phyloP scores from a whole-genome alignment of 169 alveolate species.

The Besnoitia besnoiti region DNA sequence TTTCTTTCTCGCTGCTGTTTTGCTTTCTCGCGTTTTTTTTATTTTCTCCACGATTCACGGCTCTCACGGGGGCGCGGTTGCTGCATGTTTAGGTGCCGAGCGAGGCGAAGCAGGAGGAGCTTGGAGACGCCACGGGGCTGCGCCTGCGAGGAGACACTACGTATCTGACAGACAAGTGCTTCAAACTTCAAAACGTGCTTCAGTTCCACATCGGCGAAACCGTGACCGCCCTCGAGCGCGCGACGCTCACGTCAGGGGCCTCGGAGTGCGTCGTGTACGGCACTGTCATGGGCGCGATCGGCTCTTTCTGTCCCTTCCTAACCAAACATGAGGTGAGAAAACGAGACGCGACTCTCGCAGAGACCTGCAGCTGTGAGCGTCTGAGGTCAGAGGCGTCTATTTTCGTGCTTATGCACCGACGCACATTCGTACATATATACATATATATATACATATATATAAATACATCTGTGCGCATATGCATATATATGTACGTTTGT shows the following conservation, averaged over 20 bases:
- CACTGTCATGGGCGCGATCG: constrained; percentile 96
- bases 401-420: too few relatives aligned
- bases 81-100: constrained; percentile 58
- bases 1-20: not conserved
- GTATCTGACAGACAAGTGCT: constrained; percentile 54
- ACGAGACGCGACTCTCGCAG: too few relatives aligned
- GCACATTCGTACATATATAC: too few relatives aligned
- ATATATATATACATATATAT: constrained; percentile 3
- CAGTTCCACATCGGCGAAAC: constrained; percentile 98
- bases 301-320: constrained; percentile 94
- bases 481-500: not conserved
- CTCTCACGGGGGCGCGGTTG: not conserved
- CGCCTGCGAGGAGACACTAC: constrained; percentile 67
- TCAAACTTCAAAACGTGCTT: constrained; percentile 74
- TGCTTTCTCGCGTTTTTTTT: not conserved
- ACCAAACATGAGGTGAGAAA: constrained; percentile 90
- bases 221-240: constrained; percentile 93
- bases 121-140: constrained; percentile 65
- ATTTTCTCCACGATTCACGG: too few relatives aligned
- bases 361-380: too few relatives aligned
- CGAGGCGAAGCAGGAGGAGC: constrained; percentile 63
- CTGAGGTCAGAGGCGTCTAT: too few relatives aligned
- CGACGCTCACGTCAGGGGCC: constrained; percentile 86
- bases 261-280: constrained; percentile 93
- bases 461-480: not conserved